phyloP scores from a whole-genome alignment of 805 yeast genomes.

The Wickerhamiella allomyrinae region DNA sequence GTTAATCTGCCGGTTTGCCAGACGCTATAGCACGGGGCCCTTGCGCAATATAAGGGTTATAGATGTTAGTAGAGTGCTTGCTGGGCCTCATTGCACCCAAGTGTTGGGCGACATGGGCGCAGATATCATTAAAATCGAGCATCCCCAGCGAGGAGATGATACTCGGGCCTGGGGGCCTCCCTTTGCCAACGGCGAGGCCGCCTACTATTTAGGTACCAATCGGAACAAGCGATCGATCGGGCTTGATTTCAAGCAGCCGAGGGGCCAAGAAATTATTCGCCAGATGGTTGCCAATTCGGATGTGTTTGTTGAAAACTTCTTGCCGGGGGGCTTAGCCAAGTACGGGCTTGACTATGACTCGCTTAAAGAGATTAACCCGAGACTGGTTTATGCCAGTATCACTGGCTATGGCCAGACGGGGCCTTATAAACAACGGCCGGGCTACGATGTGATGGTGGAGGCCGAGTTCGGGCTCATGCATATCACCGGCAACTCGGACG shows the following conservation, averaged over 20 bases:
- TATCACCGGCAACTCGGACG: conserved; percentile 29
- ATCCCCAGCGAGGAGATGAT: conserved; percentile 30
- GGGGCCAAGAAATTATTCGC: conserved; percentile 25
- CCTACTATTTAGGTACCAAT: conserved; percentile 27
- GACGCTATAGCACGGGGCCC: conserved; percentile 16
- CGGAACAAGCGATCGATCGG: conserved; percentile 29
- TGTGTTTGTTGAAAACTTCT: conserved; percentile 28
- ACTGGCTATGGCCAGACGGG: conserved; percentile 33
- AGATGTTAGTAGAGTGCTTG: conserved; percentile 30
- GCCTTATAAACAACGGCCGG: conserved; percentile 27
- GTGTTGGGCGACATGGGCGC: conserved; percentile 32
- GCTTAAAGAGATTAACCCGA: conserved; percentile 18
- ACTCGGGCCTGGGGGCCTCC: conserved; percentile 34
- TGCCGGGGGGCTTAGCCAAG: conserved; percentile 27
- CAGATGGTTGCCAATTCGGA: conserved; percentile 23
- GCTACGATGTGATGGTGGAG: conserved; percentile 33
- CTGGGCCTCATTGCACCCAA: conserved; percentile 31
- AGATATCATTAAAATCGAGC: conserved; percentile 29
- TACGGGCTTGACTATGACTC: conserved; percentile 26
- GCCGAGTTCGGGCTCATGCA: conserved; percentile 34
- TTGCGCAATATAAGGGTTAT: conserved; percentile 25
- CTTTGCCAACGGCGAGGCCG: conserved; percentile 27
- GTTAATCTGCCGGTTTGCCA: too few species aligned
- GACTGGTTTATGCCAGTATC: conserved; percentile 27
- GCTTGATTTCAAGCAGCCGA: conserved; percentile 23